A percentile compares a stretch with the other conserved stretches of the same genome.
phyloP scores from a whole-genome alignment of 768 basidiomycete genomes.

The Phanerochaete sordida region DNA sequence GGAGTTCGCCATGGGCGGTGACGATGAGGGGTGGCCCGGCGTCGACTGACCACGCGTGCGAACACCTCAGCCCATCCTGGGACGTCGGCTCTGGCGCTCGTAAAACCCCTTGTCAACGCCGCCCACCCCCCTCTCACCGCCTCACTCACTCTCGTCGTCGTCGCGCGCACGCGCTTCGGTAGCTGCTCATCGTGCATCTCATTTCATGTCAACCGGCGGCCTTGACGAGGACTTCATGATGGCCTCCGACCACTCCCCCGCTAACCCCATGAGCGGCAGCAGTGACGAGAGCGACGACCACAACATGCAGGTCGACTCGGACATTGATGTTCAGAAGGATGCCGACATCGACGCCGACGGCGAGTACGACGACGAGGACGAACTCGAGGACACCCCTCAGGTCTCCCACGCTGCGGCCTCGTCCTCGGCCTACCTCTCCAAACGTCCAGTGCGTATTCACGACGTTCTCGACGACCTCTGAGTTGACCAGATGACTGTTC shows the following conservation, averaged over 20 bases:
- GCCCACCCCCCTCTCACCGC: conserved; percentile 25
- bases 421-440: conserved; percentile 32
- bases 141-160: conserved; percentile 23
- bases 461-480: conserved; percentile 9
- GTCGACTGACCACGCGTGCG: conserved; percentile 34
- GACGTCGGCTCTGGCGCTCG: conserved; percentile 35
- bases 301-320: conserved; percentile 73
- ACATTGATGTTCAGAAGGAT: conserved; percentile 33
- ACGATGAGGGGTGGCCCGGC: conserved; percentile 31
- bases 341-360: conserved; percentile 51
- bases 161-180: conserved; percentile 21
- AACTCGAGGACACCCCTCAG: conserved; percentile 44
- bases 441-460: conserved; percentile 27
- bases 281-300: conserved; percentile 40
- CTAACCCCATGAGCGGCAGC: conserved; percentile 31
- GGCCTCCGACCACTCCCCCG: conserved; percentile 24
- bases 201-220: conserved; percentile 20
- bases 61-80: conserved; percentile 30
- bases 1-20: conserved; percentile 35
- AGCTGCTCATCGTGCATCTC: conserved; percentile 15
- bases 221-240: conserved; percentile 21
- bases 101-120: conserved; percentile 29
- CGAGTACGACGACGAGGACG: conserved; percentile 54
- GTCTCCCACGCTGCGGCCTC: conserved; percentile 36
- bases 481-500: conserved; percentile 15